Conservation (phyloP, 225 moss, liverwort and hornwort species). For the Neckera pumila region DNA sequence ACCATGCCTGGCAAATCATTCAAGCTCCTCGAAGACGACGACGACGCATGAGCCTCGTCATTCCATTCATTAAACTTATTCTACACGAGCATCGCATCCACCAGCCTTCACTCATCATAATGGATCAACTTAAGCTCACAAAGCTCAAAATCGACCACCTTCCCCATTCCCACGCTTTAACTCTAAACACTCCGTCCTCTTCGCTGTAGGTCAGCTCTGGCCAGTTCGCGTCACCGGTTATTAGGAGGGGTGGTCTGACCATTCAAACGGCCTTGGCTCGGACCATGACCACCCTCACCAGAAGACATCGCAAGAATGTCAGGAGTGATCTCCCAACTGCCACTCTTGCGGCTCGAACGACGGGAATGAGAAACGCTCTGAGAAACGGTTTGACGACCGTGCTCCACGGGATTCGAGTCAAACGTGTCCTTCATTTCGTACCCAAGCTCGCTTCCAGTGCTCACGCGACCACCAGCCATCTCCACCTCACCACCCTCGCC, state of each 20-base stretch:
- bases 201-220: background rate
- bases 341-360: constrained; percentile 85
- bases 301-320: constrained; percentile 71
- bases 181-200: background rate
- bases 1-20: background rate
- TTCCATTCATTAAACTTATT: constrained; percentile 18
- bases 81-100: constrained; percentile 27
- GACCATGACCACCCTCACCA: constrained; percentile 30
- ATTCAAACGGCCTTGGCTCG: constrained; percentile 35
- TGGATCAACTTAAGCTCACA: background rate
- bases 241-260: constrained; percentile 61
- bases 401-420: constrained; percentile 57
- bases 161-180: background rate
- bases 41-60: background rate
- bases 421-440: constrained; percentile 85
- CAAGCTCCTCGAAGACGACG: background rate
- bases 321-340: constrained; percentile 95
- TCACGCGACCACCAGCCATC: constrained; percentile 80
- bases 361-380: constrained; percentile 56
- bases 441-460: constrained; percentile 88
- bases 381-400: constrained; percentile 33
- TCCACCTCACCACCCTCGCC: constrained; percentile 58
- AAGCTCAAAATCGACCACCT: background rate
- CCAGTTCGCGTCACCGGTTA: constrained; percentile 40
- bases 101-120: background rate